Conservation (phyloP, 495 filamentous ascomycete genomes). For the Letharia lupina region DNA sequence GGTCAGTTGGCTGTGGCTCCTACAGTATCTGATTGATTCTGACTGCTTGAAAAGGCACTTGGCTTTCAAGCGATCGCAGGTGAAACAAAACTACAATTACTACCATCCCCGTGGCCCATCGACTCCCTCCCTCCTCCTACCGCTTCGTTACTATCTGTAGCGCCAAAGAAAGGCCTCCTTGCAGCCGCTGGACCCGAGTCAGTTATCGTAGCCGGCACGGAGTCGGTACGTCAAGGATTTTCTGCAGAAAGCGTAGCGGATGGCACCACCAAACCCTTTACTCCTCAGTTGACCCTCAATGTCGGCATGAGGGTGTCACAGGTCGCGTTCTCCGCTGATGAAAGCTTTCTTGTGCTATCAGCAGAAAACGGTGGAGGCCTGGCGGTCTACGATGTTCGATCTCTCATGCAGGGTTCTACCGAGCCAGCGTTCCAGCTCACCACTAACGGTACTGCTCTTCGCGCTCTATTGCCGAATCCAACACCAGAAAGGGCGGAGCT, state of each 20-base stretch:
- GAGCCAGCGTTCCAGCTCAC: slow-evolving; percentile 62
- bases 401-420: slow-evolving; percentile 55
- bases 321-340: slow-evolving; percentile 78
- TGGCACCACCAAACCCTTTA: slow-evolving; percentile 60
- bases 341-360: slow-evolving; percentile 72
- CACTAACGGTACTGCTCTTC: slow-evolving; percentile 65
- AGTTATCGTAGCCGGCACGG: slow-evolving; percentile 68
- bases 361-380: slow-evolving; percentile 77
- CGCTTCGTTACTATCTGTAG: slow-evolving; percentile 77
- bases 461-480: slow-evolving; percentile 75
- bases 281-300: slow-evolving; percentile 62
- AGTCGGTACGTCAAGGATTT: slow-evolving; percentile 69
- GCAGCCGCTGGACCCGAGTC: slow-evolving; percentile 80
- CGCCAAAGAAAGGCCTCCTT: slow-evolving; percentile 68
- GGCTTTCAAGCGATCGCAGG: slow-evolving; percentile 74
- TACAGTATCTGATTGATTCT: not conserved
- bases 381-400: slow-evolving; percentile 67
- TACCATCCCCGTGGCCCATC: slow-evolving; percentile 71
- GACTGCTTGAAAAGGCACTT: slow-evolving; percentile 48
- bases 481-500: slow-evolving; percentile 52
- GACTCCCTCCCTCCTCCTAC: slow-evolving; percentile 67
- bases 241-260: slow-evolving; percentile 40
- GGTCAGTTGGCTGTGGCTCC: slow-evolving; percentile 25
- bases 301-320: slow-evolving; percentile 75
- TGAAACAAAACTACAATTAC: slow-evolving; percentile 70